Evolutionary conservation across 2,329 filamentous ascomycete species (phyloP), one percentile per base, ranked within the genome.

Genomic region (Orbilia oligospora): DNA sequence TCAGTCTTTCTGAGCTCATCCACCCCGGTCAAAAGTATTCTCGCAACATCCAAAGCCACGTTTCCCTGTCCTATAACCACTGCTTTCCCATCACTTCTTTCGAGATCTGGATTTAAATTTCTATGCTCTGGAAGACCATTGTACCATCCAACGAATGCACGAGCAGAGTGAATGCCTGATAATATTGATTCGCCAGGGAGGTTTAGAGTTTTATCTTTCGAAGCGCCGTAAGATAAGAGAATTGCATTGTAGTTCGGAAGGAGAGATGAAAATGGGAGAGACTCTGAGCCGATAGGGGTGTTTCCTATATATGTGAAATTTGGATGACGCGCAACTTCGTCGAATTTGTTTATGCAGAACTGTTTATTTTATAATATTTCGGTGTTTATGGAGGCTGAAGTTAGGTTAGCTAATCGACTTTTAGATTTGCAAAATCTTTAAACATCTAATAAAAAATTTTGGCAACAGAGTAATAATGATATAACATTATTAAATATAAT

Each of bases 131-230:
- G 96, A 1, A 97, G 87, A 1, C 96, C 96, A 84, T 99, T 99
- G 85, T 99, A 99, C 96, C 96, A 99, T 18, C 94, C 96, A 0
- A 99, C 96, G 83, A 98, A 97, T 46, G 94, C 91, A 30, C 96
- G 90, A 1, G 96, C 96, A 6, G 94, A 97, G 83, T 94, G 91
- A 18, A 98, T 90, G 1, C 93, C 93, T 27, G 87, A 86, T 5
- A 96, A 85, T 5, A 85, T 84, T 2, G 91, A 88, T 83, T 99
- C 96, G 8, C 95, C 94, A 0, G 92, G 90, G 41, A 99, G 90
- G 0, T 89, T 91, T 0, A 99, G 87, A 70, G 88, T 90, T 80
- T 90, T 91, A 84, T 99, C 96, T 83, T 92, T 89, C 0, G 93
- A 92, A 2, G 96, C 95, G 14, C 96, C 96, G 82, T 99, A 99